phyloP scores from a whole-genome alignment of 1,139 yeast species.

The Arxiozyma slooffiae region DNA sequence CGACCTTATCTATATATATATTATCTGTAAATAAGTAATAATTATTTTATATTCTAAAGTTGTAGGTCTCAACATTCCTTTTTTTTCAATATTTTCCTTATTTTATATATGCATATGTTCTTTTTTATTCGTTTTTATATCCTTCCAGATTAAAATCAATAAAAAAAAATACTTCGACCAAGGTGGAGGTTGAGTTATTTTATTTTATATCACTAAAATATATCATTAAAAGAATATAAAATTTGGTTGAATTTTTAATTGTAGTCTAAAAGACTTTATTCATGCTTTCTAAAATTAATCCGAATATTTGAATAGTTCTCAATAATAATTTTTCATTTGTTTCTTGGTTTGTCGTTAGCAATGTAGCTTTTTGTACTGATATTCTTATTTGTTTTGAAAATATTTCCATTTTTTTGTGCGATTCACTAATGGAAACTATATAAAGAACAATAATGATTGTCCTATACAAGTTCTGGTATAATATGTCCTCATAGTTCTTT shows the following conservation, averaged over 20 bases:
- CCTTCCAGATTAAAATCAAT: not conserved
- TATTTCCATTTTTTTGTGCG: not conserved
- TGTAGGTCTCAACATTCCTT: too few species aligned
- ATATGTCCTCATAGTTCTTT: not conserved
- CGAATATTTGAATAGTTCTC: not conserved
- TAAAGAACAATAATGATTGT: not conserved
- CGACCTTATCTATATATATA: too few species aligned
- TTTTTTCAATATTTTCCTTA: not conserved
- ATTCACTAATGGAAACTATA: not conserved
- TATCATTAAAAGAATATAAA: not conserved
- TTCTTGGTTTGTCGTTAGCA: not conserved
- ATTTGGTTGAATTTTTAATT: too few species aligned
- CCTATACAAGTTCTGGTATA: too few species aligned
- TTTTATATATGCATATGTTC: too few species aligned
- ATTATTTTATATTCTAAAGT: too few species aligned
- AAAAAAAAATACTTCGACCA: not conserved
- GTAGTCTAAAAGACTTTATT: not conserved
- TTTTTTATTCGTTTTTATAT: too few species aligned
- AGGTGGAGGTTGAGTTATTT: not conserved
- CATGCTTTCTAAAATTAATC: too few species aligned
- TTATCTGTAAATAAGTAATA: not conserved
- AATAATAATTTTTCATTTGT: not conserved
- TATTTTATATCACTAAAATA: too few species aligned
- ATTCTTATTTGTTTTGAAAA: not conserved
- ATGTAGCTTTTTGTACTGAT: too few species aligned